Conservation (phyloP, 306 rosid genomes). For the Hippophae tibetana region DNA sequence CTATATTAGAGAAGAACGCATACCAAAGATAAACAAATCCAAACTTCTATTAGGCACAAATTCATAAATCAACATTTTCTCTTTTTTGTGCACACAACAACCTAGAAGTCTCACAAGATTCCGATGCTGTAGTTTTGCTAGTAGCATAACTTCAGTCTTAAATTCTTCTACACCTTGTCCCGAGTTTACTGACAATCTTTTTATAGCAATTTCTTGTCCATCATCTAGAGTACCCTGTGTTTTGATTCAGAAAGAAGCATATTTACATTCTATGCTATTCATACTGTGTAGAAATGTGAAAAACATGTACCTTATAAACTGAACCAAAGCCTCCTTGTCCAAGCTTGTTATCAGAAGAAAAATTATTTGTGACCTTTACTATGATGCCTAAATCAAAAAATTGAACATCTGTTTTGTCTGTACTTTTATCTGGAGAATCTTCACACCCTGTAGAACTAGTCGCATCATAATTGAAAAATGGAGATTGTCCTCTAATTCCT, state of each 20-base stretch:
- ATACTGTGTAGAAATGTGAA: not conserved
- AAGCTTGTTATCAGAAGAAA: conserved; percentile 41
- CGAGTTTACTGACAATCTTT: conserved; percentile 37
- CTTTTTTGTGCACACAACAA: conserved; percentile 31
- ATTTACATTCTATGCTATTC: not conserved
- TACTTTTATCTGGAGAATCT: not conserved
- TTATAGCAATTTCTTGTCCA: conserved; percentile 24
- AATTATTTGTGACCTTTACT: conserved; percentile 43
- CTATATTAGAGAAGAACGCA: not conserved
- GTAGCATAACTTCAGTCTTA: conserved; percentile 41
- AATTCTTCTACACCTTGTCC: conserved; percentile 50
- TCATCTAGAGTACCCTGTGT: conserved; percentile 6
- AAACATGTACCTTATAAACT: conserved; percentile 42
- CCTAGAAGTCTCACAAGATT: conserved; percentile 44
- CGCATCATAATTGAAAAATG: not conserved
- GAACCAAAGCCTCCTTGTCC: conserved; percentile 65
- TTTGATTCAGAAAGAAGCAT: too few species aligned
- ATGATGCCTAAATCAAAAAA: conserved; percentile 32
- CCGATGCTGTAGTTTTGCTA: conserved; percentile 47
- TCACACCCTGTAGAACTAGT: conserved; percentile 8
- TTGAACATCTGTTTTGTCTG: conserved; percentile 26
- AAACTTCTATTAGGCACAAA: conserved; percentile 50
- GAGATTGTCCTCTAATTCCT: conserved; percentile 8
- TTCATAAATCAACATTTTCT: conserved; percentile 46
- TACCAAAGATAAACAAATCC: conserved; percentile 45